Evolutionary conservation across 1,284 basidiomycete species (phyloP).

Genomic region (Austropuccinia psidii): DNA sequence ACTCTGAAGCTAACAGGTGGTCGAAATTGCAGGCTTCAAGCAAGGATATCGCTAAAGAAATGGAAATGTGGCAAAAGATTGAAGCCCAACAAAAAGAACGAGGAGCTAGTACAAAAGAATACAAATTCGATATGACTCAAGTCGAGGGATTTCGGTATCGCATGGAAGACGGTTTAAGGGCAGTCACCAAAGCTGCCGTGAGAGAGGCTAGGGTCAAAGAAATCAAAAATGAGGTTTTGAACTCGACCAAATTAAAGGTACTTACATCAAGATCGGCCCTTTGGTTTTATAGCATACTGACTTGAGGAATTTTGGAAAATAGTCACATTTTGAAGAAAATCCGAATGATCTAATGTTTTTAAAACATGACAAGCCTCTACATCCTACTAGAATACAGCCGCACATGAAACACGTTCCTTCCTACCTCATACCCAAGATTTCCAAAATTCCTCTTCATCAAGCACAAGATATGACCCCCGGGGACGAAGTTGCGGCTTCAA

Average conservation of each 20-base stretch:
- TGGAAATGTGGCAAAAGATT: conserved; percentile 67
- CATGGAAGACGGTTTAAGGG: conserved; percentile 89
- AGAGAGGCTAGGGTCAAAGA: conserved; percentile 90
- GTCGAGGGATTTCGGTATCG: conserved; percentile 98
- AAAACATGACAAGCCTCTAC: conserved; percentile 86
- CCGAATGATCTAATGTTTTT: conserved; percentile 87
- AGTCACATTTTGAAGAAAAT: conserved; percentile 98
- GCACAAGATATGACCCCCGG: not conserved
- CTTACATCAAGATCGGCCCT: no score
- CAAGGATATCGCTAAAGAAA: conserved; percentile 61
- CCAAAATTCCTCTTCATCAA: conserved; percentile 48
- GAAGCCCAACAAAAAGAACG: conserved; percentile 62
- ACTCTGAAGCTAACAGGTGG: conserved; percentile 54
- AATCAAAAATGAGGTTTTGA: conserved; percentile 84
- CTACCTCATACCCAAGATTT: conserved; percentile 81
- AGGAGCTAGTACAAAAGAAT: conserved; percentile 76
- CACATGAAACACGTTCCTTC: conserved; percentile 95
- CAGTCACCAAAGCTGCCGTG: conserved; percentile 76
- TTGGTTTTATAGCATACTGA: not conserved
- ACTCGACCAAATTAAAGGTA: conserved; percentile 92
- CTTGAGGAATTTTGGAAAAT: conserved; percentile 7
- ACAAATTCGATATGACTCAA: conserved; percentile 84
- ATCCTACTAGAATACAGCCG: conserved; percentile 73
- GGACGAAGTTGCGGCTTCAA: not conserved
- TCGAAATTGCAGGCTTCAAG: conserved; percentile 53